phyloP scores from a whole-genome alignment of 2,329 filamentous ascomycete genomes.

The Pyrenochaeta sp. region DNA sequence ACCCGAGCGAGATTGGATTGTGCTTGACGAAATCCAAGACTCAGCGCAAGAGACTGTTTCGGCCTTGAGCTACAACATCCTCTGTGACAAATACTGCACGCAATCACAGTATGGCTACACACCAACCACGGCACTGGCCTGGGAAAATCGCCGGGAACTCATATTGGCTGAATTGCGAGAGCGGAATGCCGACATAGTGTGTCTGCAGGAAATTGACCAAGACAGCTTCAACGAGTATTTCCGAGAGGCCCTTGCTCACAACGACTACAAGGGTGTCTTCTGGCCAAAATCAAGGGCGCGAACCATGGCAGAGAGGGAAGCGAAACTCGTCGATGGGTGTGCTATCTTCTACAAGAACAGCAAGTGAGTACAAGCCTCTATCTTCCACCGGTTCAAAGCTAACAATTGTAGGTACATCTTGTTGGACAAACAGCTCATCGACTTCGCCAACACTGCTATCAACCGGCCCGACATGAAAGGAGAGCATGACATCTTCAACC shows the following conservation, averaged over 20 bases:
- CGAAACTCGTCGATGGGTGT: constrained; percentile 90
- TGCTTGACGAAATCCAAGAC: constrained; percentile 68
- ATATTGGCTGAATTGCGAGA: constrained; percentile 83
- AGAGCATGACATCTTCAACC: constrained; percentile 96
- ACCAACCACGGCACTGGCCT: constrained; percentile 78
- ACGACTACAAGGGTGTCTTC: constrained; percentile 93
- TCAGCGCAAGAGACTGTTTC: constrained; percentile 71
- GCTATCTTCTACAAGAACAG: constrained; percentile 95
- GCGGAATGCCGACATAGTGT: constrained; percentile 86
- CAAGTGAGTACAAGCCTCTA: constrained; percentile 61
- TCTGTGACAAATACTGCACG: constrained; percentile 93
- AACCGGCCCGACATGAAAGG: constrained; percentile 97
- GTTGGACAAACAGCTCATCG: constrained; percentile 91
- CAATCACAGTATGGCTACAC: constrained; percentile 88
- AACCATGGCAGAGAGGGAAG: constrained; percentile 90
- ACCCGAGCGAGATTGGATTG: constrained; percentile 75
- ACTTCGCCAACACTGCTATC: constrained; percentile 91
- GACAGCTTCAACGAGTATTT: constrained; percentile 94
- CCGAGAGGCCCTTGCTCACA: constrained; percentile 81
- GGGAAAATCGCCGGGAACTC: constrained; percentile 84
- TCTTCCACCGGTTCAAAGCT: constrained; percentile 5
- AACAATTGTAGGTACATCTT: constrained; percentile 69
- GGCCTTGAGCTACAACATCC: constrained; percentile 91
- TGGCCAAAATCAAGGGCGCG: constrained; percentile 89
- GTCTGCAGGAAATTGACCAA: constrained; percentile 90